A percentile compares a stretch with the other conserved stretches of the same genome.
phyloP scores from a whole-genome alignment of 805 yeast genomes.

The Barnettozyma botsteinii region DNA sequence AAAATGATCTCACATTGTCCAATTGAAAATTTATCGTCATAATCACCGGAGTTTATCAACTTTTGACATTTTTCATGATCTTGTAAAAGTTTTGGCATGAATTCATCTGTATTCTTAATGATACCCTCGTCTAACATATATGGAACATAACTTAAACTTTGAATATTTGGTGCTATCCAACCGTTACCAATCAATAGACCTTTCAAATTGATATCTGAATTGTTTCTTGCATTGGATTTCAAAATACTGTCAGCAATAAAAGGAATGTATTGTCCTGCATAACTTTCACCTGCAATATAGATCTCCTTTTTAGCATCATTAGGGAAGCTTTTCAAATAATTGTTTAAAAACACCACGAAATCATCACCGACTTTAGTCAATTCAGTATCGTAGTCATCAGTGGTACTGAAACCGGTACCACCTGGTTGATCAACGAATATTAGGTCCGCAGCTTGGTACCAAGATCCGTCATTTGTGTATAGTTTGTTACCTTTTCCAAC shows the following conservation, averaged over 20 bases:
- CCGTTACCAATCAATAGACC: slow-evolving; percentile 87
- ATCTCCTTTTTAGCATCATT: slow-evolving; percentile 59
- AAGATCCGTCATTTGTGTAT: slow-evolving; percentile 61
- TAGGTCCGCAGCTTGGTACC: slow-evolving; percentile 76
- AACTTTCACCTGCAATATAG: slow-evolving; percentile 88
- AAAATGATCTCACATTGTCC: slow-evolving; percentile 41
- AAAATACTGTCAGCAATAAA: slow-evolving; percentile 66
- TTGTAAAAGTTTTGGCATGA: slow-evolving; percentile 36
- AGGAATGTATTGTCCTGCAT: slow-evolving; percentile 96
- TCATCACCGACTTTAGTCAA: slow-evolving; percentile 53
- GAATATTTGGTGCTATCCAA: slow-evolving; percentile 86
- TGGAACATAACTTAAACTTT: slow-evolving; percentile 75
- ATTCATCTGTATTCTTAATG: slow-evolving; percentile 36
- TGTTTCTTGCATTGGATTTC: slow-evolving; percentile 34
- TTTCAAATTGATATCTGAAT: slow-evolving; percentile 37
- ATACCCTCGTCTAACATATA: slow-evolving; percentile 57
- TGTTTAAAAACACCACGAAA: slow-evolving; percentile 57
- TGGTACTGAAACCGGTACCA: slow-evolving; percentile 84
- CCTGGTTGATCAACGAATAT: slow-evolving; percentile 91
- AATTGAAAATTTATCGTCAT: slow-evolving; percentile 27
- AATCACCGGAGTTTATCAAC: slow-evolving; percentile 31
- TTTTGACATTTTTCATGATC: slow-evolving; percentile 60
- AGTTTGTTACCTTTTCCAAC: slow-evolving; percentile 42
- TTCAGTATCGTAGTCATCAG: slow-evolving; percentile 49
- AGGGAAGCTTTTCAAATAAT: slow-evolving; percentile 68